Evolutionary conservation across 495 filamentous ascomycete genomes (phyloP).

Genomic region (Astrothelium macrocarpum): DNA sequence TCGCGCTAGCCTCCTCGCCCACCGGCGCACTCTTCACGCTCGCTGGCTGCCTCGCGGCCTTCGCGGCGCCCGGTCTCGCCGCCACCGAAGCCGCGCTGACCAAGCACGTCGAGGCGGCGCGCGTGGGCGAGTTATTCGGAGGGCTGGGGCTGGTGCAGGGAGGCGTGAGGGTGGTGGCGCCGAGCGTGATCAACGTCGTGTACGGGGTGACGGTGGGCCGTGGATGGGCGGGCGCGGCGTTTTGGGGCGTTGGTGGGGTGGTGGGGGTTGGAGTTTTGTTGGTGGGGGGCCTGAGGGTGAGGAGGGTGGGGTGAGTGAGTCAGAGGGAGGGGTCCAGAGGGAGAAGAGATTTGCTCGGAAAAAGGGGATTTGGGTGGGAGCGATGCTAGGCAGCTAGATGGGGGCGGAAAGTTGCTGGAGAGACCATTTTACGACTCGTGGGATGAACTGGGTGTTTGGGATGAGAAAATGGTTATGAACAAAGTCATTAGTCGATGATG

Average conservation of each 20-base stretch:
- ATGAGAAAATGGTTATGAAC: too few relatives aligned
- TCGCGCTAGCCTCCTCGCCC: constrained; percentile 9
- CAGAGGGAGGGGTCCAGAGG: background rate
- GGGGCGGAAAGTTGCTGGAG: too few relatives aligned
- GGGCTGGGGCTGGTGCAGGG: constrained; percentile 9
- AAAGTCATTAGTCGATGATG: too few relatives aligned
- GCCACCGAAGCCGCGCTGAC: constrained; percentile 10
- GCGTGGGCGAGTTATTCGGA: constrained; percentile 7
- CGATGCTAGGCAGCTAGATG: background rate
- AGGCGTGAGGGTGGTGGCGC: constrained; percentile 9
- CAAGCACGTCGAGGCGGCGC: background rate
- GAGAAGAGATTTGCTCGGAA: background rate
- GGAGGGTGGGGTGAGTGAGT: too few relatives aligned
- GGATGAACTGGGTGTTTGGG: too few relatives aligned
- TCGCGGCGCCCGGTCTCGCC: constrained; percentile 10
- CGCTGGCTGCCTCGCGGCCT: constrained; percentile 4
- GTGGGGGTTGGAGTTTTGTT: constrained; percentile 3
- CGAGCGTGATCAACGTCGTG: background rate
- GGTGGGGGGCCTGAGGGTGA: background rate
- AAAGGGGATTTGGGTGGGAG: background rate
- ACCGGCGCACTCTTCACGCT: constrained; percentile 10
- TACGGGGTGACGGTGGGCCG: background rate
- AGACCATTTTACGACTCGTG: too few relatives aligned
- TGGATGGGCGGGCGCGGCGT: background rate
- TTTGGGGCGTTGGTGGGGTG: constrained; percentile 6